Evolutionary conservation across 257 asterid species (phyloP), one percentile per base, ranked within the genome.

Genomic region (Rubia yunnanensis): DNA sequence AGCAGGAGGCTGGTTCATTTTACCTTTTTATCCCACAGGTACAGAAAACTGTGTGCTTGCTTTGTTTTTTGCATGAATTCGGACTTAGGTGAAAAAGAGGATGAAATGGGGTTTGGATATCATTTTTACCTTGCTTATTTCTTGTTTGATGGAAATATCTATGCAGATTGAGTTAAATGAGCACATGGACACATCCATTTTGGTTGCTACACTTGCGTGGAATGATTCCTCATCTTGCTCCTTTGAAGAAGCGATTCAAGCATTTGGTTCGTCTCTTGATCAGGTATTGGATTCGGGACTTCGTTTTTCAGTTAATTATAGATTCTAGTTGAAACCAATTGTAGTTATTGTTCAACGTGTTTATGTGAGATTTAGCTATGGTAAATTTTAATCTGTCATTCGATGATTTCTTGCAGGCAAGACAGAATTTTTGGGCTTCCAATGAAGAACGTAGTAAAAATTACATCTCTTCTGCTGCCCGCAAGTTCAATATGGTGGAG

Each of bases 11-110:
- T 56, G 96, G 96, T 67, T 77, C 92, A 41, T 78, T 70, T 81
- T 70, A 84, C 80, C 78, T 88, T 60, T 86, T 88, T 74, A 78
- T 91, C 49, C 97, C 97, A 31, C 97, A 88, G 82, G 97, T 79
- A 82, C 65, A 8, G 49, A 26, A 15, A 50, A 7, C 7, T 50
- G 3, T n/a, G 10, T 20, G 27, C n/a, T 20, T 50, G 26, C 9
- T 50, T 36, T 53, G 26, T 59, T 72, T 65, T 50, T 63, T 62
- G 32, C 32, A 1, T 60, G 57, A 41, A 39, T 64, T 28, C 34
- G 9, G 7, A 36, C 24, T 61, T 30, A 28, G 67, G 31, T 22
- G 39, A 30, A 50, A 30, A 57, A 13, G 10, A 28, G 11, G 24
- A n/a, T 9, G 28, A n/a, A 60, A 10, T 26, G 7, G n/a, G 65